These are phyloP conservation scores for Rhodotorula sphaerocarpa DNA, from an alignment of 768 basidiomycete species.

Conservation along the genomic window DNA sequence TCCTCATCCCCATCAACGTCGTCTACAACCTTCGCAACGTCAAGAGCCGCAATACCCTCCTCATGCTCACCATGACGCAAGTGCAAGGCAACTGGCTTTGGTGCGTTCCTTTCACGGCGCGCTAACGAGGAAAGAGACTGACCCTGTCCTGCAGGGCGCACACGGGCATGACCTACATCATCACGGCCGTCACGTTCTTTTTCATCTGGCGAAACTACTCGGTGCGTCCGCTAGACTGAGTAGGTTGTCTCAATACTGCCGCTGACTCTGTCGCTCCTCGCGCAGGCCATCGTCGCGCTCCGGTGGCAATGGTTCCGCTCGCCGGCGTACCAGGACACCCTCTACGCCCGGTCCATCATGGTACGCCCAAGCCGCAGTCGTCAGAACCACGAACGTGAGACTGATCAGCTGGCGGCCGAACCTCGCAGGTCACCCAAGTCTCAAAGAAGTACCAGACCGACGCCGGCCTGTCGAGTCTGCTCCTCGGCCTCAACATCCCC, in stretches of 20 bases:
- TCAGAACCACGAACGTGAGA: neutral
- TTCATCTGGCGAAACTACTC: conserved; percentile 47
- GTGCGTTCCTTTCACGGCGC: too few relatives aligned
- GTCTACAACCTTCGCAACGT: conserved; percentile 70
- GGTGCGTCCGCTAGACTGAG: neutral
- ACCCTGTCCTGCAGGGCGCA: conserved; percentile 87
- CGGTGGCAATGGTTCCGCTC: conserved; percentile 71
- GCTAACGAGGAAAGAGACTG: too few relatives aligned
- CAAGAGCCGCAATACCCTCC: conserved; percentile 46
- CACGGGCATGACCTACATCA: conserved; percentile 70
- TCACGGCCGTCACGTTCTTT: conserved; percentile 51
- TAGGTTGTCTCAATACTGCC: neutral
- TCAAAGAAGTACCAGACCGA: conserved; percentile 75
- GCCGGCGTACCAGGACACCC: conserved; percentile 63
- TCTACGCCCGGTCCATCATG: conserved; percentile 87
- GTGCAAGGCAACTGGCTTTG: conserved; percentile 38
- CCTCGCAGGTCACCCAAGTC: conserved; percentile 54
- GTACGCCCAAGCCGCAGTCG: conserved; percentile 12
- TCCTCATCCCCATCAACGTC: conserved; percentile 80
- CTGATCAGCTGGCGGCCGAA: neutral
- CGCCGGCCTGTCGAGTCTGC: conserved; percentile 68
- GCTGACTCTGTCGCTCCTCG: neutral
- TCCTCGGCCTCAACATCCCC: conserved; percentile 54
- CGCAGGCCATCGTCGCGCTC: conserved; percentile 57
- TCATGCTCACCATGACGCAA: conserved; percentile 38